Base-by-base conservation (phyloP, 495 filamentous ascomycete genomes). In the Talaromyces proteolyticus region DNA sequence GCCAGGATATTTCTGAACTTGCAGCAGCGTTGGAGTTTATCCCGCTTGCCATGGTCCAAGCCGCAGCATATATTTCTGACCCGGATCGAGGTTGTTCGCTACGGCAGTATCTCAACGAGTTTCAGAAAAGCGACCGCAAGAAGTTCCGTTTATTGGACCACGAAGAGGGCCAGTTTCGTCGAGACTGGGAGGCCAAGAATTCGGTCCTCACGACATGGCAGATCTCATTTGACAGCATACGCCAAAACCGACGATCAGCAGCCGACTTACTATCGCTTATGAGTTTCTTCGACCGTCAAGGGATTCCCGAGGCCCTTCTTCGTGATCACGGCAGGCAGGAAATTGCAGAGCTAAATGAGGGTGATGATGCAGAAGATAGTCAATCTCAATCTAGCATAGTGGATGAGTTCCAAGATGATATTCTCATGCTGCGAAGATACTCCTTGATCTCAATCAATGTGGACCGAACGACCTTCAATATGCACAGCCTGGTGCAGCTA, bases 21-120 rank as follows among this genome's bases (percentile, higher is more conserved):
- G 54, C 63, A 14, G 48, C 49, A 20, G 61, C 57, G 19, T 66
- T 79, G 3, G 73, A 74, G 11, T 64, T 51, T 40, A 64, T 80
- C 51, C 73, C 77, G 16, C 68, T 79, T 10, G 74, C 75, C 3
- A 77, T 79, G 26, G 61, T 60, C 11, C 74, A 80, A 55, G 74
- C 73, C 3, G 72, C 72, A 5, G 65, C 62, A 3, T 79, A 72
- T 53, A 77, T 80, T 44, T 44, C 42, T 24, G 42, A 44, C 20
- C 41, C 41, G 24, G 41, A 44, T 44, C 41, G 41, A 6, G 41
- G 68, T 4, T 57, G 23, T 51, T 64, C 66, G 0, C 44, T 73
- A 19, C 25, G 26, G 47, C 44, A 61, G 42, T 75, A 75, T 50
- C 38, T 75, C 1, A 36, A 64, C 36, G 47, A 58, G 6, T 66